Evolutionary conservation across 768 basidiomycete genomes (phyloP).

Genomic region (Lentinula detonsa): DNA sequence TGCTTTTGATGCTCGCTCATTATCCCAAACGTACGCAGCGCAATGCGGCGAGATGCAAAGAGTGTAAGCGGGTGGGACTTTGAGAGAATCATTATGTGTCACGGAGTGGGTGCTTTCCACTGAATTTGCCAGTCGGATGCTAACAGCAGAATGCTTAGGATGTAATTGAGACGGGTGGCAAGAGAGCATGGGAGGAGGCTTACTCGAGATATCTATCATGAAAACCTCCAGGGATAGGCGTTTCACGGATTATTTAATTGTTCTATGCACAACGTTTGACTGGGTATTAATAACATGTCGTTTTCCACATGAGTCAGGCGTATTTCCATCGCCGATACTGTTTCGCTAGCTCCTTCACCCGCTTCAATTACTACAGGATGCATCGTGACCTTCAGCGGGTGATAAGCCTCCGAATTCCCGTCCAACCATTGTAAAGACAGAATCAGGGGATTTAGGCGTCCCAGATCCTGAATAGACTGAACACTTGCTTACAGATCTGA

Average conservation of each 20-base stretch:
- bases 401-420: too few relatives aligned
- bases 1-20: background rate
- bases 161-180: slow-evolving; percentile 48
- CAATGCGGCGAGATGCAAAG: slow-evolving; percentile 58
- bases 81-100: slow-evolving; percentile 69
- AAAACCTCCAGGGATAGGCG: background rate
- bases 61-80: slow-evolving; percentile 72
- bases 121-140: background rate
- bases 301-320: background rate
- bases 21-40: slow-evolving; percentile 17
- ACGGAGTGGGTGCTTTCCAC: slow-evolving; percentile 31
- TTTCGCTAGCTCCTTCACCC: too few relatives aligned
- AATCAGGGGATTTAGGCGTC: too few relatives aligned
- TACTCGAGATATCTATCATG: slow-evolving; percentile 14
- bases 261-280: too few relatives aligned
- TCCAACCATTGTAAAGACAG: too few relatives aligned
- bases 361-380: too few relatives aligned
- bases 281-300: background rate
- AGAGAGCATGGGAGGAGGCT: slow-evolving; percentile 35
- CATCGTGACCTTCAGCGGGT: too few relatives aligned
- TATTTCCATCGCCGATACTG: background rate
- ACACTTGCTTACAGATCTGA: too few relatives aligned
- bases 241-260: background rate
- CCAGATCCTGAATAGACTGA: too few relatives aligned
- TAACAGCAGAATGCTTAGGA: slow-evolving; percentile 23